Conservation (phyloP, 345 rosid genomes). For the Garcia nutans region DNA sequence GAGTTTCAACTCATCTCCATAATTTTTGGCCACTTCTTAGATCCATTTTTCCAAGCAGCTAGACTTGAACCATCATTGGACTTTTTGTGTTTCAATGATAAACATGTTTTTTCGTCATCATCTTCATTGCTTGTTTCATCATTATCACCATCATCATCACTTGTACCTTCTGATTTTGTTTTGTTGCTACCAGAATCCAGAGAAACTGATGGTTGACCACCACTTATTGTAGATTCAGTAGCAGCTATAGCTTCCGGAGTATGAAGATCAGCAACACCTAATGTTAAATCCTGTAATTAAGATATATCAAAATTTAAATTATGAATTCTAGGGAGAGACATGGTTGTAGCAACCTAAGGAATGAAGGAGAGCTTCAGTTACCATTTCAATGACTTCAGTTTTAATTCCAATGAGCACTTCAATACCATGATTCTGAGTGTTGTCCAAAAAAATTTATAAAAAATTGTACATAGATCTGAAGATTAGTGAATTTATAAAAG, state of each 20-base stretch:
- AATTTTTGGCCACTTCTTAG: no score
- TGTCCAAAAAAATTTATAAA: slow-evolving; percentile 41
- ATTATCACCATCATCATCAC: no score
- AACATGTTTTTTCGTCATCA: no score
- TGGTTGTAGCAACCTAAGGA: not conserved
- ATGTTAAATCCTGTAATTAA: slow-evolving; percentile 66
- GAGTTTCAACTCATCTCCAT: no score
- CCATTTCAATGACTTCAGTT: slow-evolving; percentile 76
- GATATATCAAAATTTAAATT: not conserved
- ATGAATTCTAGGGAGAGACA: not conserved
- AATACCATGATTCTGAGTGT: slow-evolving; percentile 55
- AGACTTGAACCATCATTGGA: no score
- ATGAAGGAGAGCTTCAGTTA: slow-evolving; percentile 16
- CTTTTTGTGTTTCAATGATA: no score
- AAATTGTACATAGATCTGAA: not conserved
- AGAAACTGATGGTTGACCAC: slow-evolving; percentile 35
- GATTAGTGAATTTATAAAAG: not conserved
- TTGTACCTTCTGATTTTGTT: slow-evolving; percentile 42
- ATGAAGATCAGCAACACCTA: slow-evolving; percentile 89
- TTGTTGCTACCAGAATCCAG: slow-evolving; percentile 30
- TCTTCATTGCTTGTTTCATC: no score
- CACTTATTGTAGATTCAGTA: slow-evolving; percentile 66
- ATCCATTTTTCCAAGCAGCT: no score
- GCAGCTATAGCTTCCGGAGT: slow-evolving; percentile 79
- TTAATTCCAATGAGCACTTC: slow-evolving; percentile 73